A percentile compares a stretch with the other conserved stretches of the same genome.
These are phyloP conservation scores for Xylariomycetidae sp. DNA, from an alignment of 2,329 filamentous ascomycete genomes.

Conservation along the genomic window DNA sequence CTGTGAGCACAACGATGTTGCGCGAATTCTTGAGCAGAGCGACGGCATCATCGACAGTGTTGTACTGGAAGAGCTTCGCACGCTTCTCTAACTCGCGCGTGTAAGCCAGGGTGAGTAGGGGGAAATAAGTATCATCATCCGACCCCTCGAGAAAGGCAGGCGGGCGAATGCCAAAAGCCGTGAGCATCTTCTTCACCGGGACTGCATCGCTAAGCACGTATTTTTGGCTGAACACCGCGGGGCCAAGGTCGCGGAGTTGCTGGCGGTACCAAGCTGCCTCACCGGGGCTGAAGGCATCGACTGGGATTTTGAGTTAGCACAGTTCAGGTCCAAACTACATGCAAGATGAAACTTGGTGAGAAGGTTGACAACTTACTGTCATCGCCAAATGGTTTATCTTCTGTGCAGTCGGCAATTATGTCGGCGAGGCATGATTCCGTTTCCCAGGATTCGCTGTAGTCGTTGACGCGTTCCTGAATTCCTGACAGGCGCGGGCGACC, in stretches of 20 bases:
- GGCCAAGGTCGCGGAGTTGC: constrained; percentile 71
- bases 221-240: constrained; percentile 68
- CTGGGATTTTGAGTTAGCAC: no score
- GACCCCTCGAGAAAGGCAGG: constrained; percentile 68
- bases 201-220: constrained; percentile 66
- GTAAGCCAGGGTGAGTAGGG: constrained; percentile 71
- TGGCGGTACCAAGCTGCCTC: constrained; percentile 66
- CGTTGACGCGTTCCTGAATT: constrained; percentile 41
- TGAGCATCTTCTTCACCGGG: constrained; percentile 77
- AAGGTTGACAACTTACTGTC: constrained; percentile 31
- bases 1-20: constrained; percentile 91
- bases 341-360: no score
- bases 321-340: no score
- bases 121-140: constrained; percentile 70
- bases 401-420: constrained; percentile 52
- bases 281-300: constrained; percentile 40
- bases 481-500: constrained; percentile 6
- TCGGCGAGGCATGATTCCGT: constrained; percentile 62
- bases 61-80: constrained; percentile 73
- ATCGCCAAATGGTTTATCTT: constrained; percentile 42
- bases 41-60: constrained; percentile 84
- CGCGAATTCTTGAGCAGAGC: constrained; percentile 65
- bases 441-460: constrained; percentile 55
- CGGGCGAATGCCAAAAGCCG: constrained; percentile 75
- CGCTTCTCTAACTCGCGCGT: constrained; percentile 77